phyloP scores from a whole-genome alignment of 2,329 filamentous ascomycete genomes.

The Gnomoniopsis smithogilvyi region DNA sequence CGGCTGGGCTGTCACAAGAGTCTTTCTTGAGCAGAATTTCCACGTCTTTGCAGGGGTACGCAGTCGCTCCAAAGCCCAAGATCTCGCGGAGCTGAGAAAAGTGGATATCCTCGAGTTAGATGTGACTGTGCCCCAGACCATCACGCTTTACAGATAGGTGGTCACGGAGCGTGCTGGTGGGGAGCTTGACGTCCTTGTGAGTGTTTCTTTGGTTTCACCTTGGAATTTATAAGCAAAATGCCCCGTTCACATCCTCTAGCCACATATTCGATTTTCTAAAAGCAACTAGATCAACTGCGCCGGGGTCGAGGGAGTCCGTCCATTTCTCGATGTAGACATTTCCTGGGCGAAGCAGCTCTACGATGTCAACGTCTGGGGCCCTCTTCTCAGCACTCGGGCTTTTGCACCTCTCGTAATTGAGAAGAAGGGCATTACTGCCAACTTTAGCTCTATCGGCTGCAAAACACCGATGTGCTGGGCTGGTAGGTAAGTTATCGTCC shows the following conservation, averaged over 20 bases:
- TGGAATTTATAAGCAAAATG: not conserved
- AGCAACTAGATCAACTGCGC: not conserved
- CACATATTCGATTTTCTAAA: not conserved
- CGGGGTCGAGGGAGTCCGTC: not conserved
- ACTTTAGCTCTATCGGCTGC: constrained; percentile 4
- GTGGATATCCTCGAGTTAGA: constrained; percentile 1
- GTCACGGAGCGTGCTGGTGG: not conserved
- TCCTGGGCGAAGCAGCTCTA: constrained; percentile 6
- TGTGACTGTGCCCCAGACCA: not conserved
- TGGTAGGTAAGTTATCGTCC: not conserved
- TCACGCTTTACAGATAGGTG: not conserved
- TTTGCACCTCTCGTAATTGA: constrained; percentile 6
- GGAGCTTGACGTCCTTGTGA: not conserved
- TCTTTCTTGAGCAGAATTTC: constrained; percentile 1
- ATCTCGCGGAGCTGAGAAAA: not conserved
- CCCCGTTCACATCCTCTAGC: not conserved
- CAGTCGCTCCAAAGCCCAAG: not conserved
- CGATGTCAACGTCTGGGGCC: constrained; percentile 9
- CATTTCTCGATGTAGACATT: constrained; percentile 6
- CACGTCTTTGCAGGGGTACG: constrained; percentile 4
- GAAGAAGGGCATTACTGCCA: constrained; percentile 3
- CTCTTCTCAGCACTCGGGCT: not conserved
- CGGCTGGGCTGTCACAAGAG: constrained; percentile 25
- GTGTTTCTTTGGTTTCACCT: not conserved
- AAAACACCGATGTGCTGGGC: constrained; percentile 9